Percentiles rank a stretch among this genome's conserved stretches.
Evolutionary conservation across 1,139 yeast species (phyloP).

Genomic region (Saccharomyces hybrid): DNA sequence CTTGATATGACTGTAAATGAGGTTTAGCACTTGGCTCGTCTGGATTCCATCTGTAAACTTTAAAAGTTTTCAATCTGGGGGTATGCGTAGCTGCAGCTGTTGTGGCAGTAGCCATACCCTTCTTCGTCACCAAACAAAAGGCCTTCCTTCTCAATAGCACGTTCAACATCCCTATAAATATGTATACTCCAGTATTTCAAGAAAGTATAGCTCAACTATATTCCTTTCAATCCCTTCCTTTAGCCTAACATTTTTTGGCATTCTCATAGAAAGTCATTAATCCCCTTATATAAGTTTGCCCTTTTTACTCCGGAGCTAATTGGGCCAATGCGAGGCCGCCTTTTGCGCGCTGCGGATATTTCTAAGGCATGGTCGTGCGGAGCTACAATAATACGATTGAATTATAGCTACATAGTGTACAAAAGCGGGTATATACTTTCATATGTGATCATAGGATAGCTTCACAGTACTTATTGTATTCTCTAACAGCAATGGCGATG

Average conservation of each 20-base stretch:
- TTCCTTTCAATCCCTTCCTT: background rate
- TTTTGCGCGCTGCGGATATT: slow-evolving; percentile 6
- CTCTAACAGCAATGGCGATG: slow-evolving; percentile 75
- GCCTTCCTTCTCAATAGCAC: slow-evolving; percentile 7
- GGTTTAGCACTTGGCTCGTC: slow-evolving; percentile 95
- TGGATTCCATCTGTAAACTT: slow-evolving; percentile 97
- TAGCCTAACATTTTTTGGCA: background rate
- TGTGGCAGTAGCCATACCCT: slow-evolving; percentile 31
- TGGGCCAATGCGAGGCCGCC: slow-evolving; percentile 1
- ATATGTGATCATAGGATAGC: slow-evolving; percentile 24
- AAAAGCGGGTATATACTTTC: background rate
- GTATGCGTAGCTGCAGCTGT: slow-evolving; percentile 20
- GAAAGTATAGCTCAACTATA: background rate
- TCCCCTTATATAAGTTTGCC: slow-evolving; percentile 1
- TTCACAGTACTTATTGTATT: slow-evolving; percentile 55
- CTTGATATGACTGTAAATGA: slow-evolving; percentile 68
- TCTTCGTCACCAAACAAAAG: slow-evolving; percentile 14
- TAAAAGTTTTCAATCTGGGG: slow-evolving; percentile 71
- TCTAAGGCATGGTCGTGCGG: background rate
- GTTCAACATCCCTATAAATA: slow-evolving; percentile 7
- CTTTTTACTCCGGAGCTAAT: background rate
- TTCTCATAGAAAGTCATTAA: background rate
- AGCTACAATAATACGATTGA: background rate
- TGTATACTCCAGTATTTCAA: background rate
- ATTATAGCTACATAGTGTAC: background rate